Evolutionary conservation across 352 stramenopile genomes (phyloP).

Genomic region (Pseudoperonospora humuli): DNA sequence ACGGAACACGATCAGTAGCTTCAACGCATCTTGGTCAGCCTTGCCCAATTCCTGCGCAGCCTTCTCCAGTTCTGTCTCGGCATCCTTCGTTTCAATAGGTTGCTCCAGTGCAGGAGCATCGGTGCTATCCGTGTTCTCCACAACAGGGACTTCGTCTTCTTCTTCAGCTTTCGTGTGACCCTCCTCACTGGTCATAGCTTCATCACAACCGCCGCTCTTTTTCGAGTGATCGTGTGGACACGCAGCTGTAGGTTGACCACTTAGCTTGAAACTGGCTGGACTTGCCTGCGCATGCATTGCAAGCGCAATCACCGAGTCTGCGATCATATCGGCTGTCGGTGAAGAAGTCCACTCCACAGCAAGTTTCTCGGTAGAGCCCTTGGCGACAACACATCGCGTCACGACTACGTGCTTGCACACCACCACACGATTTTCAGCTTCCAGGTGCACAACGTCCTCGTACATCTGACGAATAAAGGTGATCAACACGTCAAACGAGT

Average conservation of each 20-base stretch:
- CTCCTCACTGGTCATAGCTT: constrained; percentile 3
- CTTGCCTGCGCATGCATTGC: constrained; percentile 91
- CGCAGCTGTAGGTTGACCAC: constrained; percentile 56
- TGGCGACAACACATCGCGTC: constrained; percentile 33
- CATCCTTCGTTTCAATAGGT: constrained; percentile 9
- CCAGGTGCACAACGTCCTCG: constrained; percentile 48
- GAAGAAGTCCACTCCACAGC: constrained; percentile 85
- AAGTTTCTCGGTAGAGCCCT: constrained; percentile 35
- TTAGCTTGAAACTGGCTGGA: constrained; percentile 76
- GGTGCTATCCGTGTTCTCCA: constrained; percentile 10
- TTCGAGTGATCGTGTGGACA: constrained; percentile 79
- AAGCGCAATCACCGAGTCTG: constrained; percentile 92
- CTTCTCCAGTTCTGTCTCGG: constrained; percentile 34
- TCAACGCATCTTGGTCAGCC: constrained; percentile 71
- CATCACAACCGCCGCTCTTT: constrained; percentile 17
- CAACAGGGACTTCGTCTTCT: constrained; percentile 4
- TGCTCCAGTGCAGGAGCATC: constrained; percentile 12
- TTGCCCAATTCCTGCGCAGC: constrained; percentile 59
- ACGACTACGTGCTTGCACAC: constrained; percentile 70
- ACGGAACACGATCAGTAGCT: constrained; percentile 77
- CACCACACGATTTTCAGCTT: constrained; percentile 51
- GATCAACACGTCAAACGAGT: constrained; percentile 74
- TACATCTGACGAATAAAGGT: constrained; percentile 84
- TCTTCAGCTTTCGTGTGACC: constrained; percentile 11
- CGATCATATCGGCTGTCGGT: constrained; percentile 93